Evolutionary conservation across 345 rosid genomes (phyloP).

Genomic region (Aquilaria malaccensis): DNA sequence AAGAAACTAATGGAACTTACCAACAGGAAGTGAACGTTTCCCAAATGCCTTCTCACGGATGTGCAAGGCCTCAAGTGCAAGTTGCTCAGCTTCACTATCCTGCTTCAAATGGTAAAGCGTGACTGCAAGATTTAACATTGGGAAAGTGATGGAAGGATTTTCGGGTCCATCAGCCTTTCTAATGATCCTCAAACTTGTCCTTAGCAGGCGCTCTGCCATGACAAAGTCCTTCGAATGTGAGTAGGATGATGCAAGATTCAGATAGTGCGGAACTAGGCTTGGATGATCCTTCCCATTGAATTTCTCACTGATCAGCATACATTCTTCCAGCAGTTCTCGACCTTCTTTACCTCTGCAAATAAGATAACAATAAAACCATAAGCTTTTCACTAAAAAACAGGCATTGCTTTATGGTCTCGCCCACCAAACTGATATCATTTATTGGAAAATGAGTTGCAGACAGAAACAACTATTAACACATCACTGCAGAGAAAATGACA

Average conservation of each 20-base stretch:
- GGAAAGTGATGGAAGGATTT: conserved; percentile 66
- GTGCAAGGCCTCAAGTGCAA: conserved; percentile 46
- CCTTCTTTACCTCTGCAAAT: conserved; percentile 71
- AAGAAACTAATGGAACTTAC: conserved; percentile 30
- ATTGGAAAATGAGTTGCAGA: not conserved
- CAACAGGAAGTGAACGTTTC: conserved; percentile 72
- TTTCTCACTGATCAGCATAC: conserved; percentile 61
- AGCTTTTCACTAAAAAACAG: not conserved
- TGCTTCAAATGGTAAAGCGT: conserved; percentile 61
- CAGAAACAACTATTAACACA: not conserved
- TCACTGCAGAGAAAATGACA: too few relatives aligned
- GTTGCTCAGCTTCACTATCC: conserved; percentile 69
- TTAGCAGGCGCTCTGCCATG: conserved; percentile 71
- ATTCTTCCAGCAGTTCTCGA: conserved; percentile 70
- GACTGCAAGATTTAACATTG: conserved; percentile 72
- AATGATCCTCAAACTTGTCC: conserved; percentile 61
- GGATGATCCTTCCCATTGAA: conserved; percentile 67
- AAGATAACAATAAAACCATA: conserved; percentile 1
- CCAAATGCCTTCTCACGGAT: conserved; percentile 77
- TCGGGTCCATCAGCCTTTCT: conserved; percentile 38
- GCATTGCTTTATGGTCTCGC: too few relatives aligned
- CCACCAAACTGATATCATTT: not conserved
- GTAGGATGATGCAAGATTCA: conserved; percentile 76
- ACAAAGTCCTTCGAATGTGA: conserved; percentile 56
- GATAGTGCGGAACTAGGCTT: conserved; percentile 56